Conservation (phyloP, 495 filamentous ascomycete genomes). For the Daldinia decipiens region DNA sequence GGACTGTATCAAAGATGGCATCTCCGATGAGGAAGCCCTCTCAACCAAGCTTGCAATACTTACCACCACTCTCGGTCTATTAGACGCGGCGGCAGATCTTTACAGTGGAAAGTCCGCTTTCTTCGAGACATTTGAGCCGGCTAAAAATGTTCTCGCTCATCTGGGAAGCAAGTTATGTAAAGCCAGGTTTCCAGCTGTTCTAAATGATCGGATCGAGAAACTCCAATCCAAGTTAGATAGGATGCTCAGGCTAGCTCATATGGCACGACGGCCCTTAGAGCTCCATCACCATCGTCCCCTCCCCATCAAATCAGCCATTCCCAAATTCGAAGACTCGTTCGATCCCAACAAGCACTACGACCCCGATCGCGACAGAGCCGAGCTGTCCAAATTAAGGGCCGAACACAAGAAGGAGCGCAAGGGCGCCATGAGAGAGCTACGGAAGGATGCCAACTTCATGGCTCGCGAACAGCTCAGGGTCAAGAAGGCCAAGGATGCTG, state of each 20-base stretch:
- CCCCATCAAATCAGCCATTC: slow-evolving; percentile 86
- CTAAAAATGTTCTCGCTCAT: slow-evolving; percentile 63
- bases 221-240: slow-evolving; percentile 57
- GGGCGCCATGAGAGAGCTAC: slow-evolving; percentile 90
- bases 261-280: slow-evolving; percentile 77
- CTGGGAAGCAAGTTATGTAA: slow-evolving; percentile 61
- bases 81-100: slow-evolving; percentile 67
- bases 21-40: slow-evolving; percentile 49
- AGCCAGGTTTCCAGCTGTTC: slow-evolving; percentile 56
- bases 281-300: slow-evolving; percentile 91
- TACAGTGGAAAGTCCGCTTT: slow-evolving; percentile 78
- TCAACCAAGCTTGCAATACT: slow-evolving; percentile 68
- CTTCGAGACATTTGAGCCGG: slow-evolving; percentile 74
- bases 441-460: slow-evolving; percentile 93
- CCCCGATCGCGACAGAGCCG: slow-evolving; percentile 86
- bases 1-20: slow-evolving; percentile 60
- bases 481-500: slow-evolving; percentile 90
- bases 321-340: slow-evolving; percentile 97
- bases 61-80: slow-evolving; percentile 64
- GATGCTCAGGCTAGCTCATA: slow-evolving; percentile 65
- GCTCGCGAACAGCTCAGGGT: slow-evolving; percentile 85
- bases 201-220: slow-evolving; percentile 52
- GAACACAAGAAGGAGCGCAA: slow-evolving; percentile 96
- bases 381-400: slow-evolving; percentile 78
- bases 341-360: slow-evolving; percentile 97